A percentile compares a stretch with the other conserved stretches of the same genome.
phyloP scores from a whole-genome alignment of 139 green algal species.

The Edaphochlamys debaryana region DNA sequence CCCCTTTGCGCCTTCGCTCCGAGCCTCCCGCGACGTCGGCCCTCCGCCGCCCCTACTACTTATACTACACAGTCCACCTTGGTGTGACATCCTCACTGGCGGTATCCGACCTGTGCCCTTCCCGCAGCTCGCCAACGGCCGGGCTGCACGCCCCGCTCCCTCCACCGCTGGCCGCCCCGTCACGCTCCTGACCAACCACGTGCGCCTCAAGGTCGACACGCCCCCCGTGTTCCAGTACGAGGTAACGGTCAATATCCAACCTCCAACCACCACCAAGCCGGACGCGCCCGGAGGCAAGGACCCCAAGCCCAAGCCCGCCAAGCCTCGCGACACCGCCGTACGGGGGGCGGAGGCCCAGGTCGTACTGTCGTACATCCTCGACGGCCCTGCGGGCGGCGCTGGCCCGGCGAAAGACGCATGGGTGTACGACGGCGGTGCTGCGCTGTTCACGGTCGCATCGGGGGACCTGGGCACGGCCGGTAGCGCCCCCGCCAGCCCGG shows the following conservation, averaged over 20 bases:
- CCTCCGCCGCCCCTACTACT: no score
- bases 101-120: no score
- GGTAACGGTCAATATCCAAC: not conserved
- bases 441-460: not conserved
- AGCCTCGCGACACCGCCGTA: not conserved
- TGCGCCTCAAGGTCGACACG: not conserved
- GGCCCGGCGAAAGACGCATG: not conserved
- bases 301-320: not conserved
- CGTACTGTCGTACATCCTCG: not conserved
- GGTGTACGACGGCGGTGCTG: not conserved
- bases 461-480: no score
- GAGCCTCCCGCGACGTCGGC: no score
- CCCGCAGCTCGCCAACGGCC: not conserved
- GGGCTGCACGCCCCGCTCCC: not conserved
- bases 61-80: no score
- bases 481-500: no score
- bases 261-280: not conserved
- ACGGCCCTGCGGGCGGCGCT: not conserved
- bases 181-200: constrained; percentile 18
- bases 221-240: constrained; percentile 1
- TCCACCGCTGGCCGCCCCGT: not conserved
- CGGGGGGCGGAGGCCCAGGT: not conserved
- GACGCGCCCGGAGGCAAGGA: not conserved
- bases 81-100: no score
- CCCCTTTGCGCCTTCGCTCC: no score